phyloP scores from a whole-genome alignment of 495 filamentous ascomycete genomes.

The Aspergillus mulundensis region DNA sequence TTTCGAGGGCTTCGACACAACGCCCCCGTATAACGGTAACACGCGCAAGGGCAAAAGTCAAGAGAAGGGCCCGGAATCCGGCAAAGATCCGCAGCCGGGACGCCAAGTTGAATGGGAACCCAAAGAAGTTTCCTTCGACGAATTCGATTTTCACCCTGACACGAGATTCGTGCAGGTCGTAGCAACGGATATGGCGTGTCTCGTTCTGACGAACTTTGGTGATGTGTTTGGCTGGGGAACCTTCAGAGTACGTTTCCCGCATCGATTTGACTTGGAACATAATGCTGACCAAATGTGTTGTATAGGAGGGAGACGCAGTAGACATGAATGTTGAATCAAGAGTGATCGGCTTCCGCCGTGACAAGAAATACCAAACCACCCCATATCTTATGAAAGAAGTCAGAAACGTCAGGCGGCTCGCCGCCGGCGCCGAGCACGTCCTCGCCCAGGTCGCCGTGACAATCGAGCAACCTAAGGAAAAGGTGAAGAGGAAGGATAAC shows the following conservation, averaged over 20 bases:
- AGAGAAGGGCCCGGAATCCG: background rate
- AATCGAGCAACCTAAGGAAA: background rate
- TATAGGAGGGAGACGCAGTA: constrained; percentile 16
- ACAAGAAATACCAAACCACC: constrained; percentile 32
- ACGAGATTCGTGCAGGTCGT: constrained; percentile 55
- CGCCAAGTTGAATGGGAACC: constrained; percentile 11
- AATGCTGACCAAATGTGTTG: background rate
- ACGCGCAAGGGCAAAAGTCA: background rate
- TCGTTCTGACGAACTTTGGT: constrained; percentile 61
- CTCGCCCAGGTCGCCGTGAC: constrained; percentile 42
- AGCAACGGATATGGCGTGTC: constrained; percentile 60
- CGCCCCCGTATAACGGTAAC: background rate
- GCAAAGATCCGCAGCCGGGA: no score
- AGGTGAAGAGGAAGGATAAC: background rate
- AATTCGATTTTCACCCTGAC: constrained; percentile 40
- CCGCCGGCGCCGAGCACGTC: constrained; percentile 64
- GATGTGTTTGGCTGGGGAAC: constrained; percentile 70
- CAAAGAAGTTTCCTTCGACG: constrained; percentile 40
- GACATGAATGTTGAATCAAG: constrained; percentile 42
- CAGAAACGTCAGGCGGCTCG: constrained; percentile 59
- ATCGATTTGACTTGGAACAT: background rate
- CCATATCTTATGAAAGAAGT: constrained; percentile 50
- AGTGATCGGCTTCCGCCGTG: constrained; percentile 60
- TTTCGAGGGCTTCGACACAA: constrained; percentile 30
- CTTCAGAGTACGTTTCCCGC: constrained; percentile 50